phyloP scores from a whole-genome alignment of 805 yeast genomes.

The Kodamaea restingae region DNA sequence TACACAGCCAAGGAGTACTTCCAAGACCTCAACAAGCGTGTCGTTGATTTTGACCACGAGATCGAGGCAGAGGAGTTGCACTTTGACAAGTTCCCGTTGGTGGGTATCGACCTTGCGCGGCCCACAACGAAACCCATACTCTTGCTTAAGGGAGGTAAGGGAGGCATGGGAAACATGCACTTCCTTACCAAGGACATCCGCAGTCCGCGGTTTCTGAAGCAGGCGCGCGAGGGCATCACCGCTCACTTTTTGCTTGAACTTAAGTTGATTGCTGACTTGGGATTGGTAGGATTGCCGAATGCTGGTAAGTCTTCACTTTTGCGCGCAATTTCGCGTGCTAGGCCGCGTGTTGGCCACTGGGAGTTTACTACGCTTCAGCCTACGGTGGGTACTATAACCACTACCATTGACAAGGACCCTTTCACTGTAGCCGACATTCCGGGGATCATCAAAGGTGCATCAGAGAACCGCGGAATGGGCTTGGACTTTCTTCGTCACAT shows the following conservation, averaged over 20 bases:
- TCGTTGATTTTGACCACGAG: slow-evolving; percentile 60
- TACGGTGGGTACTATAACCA: slow-evolving; percentile 78
- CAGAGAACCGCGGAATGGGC: slow-evolving; percentile 86
- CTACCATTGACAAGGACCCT: slow-evolving; percentile 58
- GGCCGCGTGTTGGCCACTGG: slow-evolving; percentile 94
- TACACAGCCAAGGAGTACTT: slow-evolving; percentile 68
- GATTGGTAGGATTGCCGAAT: slow-evolving; percentile 92
- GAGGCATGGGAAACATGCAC: slow-evolving; percentile 97
- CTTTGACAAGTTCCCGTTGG: slow-evolving; percentile 69
- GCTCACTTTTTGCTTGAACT: slow-evolving; percentile 74
- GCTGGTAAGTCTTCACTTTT: slow-evolving; percentile 93
- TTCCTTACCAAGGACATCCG: slow-evolving; percentile 78
- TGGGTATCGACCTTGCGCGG: slow-evolving; percentile 70
- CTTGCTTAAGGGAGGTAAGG: slow-evolving; percentile 79
- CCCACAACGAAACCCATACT: slow-evolving; percentile 65
- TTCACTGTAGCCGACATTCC: slow-evolving; percentile 98
- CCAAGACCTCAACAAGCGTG: slow-evolving; percentile 55
- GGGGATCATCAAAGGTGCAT: slow-evolving; percentile 88
- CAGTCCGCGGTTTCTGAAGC: slow-evolving; percentile 84
- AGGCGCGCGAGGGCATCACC: slow-evolving; percentile 68
- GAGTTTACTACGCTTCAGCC: slow-evolving; percentile 94
- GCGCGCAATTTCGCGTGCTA: slow-evolving; percentile 81
- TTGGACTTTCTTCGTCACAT: slow-evolving; percentile 87
- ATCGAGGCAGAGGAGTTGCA: slow-evolving; percentile 52
- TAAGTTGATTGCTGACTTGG: slow-evolving; percentile 86